Percentiles rank a stretch among this genome's conserved stretches.
These are phyloP conservation scores for Knufia petricola DNA, from an alignment of 2,329 filamentous ascomycete genomes.

Conservation along the genomic window DNA sequence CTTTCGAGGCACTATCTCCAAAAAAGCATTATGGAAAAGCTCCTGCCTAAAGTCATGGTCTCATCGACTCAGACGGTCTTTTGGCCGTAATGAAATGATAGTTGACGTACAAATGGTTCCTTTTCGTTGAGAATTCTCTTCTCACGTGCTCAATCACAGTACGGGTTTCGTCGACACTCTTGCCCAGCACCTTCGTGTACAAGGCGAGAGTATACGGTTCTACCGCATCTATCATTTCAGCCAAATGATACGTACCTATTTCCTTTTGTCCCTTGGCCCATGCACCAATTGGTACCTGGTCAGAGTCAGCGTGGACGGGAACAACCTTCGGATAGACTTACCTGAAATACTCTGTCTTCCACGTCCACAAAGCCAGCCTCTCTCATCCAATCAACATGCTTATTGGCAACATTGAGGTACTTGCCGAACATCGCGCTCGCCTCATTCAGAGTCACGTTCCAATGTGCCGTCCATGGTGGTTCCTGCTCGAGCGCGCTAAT, in stretches of 20 bases:
- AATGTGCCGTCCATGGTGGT: conserved; percentile 15
- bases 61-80: not conserved
- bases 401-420: conserved; percentile 34
- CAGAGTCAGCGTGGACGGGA: too few relatives aligned
- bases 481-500: conserved; percentile 9
- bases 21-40: too few relatives aligned
- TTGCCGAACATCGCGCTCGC: conserved; percentile 21
- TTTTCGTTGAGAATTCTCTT: not conserved
- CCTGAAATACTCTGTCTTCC: conserved; percentile 21
- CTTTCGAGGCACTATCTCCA: too few relatives aligned
- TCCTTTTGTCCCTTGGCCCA: conserved; percentile 25
- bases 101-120: not conserved
- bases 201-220: conserved; percentile 32
- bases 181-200: conserved; percentile 31
- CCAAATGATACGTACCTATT: conserved; percentile 28
- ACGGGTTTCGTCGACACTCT: conserved; percentile 26
- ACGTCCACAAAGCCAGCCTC: conserved; percentile 25
- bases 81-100: conserved; percentile 1
- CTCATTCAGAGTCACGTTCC: conserved; percentile 21
- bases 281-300: conserved; percentile 22
- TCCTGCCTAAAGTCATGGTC: too few relatives aligned
- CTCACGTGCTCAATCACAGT: conserved; percentile 3
- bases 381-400: conserved; percentile 20
- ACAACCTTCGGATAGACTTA: not conserved
- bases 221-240: conserved; percentile 26